A percentile compares a stretch with the other conserved stretches of the same genome.
Conservation (phyloP, 257 asterid species). For the Cinchona pubescens region DNA sequence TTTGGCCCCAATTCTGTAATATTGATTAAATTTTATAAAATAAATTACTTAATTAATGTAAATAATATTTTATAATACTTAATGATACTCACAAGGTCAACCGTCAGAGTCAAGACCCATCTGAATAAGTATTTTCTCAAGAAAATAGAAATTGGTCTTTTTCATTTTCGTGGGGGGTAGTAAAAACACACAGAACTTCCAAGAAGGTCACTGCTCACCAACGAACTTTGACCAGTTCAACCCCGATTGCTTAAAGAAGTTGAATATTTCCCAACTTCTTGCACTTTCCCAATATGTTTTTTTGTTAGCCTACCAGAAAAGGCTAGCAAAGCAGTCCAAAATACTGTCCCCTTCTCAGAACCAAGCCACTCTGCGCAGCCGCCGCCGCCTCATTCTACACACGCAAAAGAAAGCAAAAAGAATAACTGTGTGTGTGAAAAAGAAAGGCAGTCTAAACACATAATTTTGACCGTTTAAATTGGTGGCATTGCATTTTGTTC, state of each 20-base stretch:
- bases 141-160: neutral
- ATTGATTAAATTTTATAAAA: too few relatives aligned
- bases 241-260: neutral
- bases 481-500: slow-evolving; percentile 28
- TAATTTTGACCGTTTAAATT: slow-evolving; percentile 14
- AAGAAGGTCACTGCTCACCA: neutral
- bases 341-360: neutral
- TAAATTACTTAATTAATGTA: too few relatives aligned
- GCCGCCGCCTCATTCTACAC: neutral
- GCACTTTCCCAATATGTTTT: neutral
- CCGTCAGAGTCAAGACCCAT: too few relatives aligned
- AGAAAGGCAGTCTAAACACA: slow-evolving; percentile 10
- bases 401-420: neutral
- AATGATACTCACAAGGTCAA: too few relatives aligned
- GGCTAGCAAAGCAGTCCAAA: neutral
- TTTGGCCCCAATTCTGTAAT: too few relatives aligned
- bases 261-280: neutral
- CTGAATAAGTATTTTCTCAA: too few relatives aligned
- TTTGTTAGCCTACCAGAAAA: neutral
- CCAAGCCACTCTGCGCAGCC: too few relatives aligned
- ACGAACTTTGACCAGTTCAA: neutral
- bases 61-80: too few relatives aligned
- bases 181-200: neutral
- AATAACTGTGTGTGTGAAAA: neutral
- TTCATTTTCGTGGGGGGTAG: neutral